Conservation (phyloP, 441 rosid species). For the Rhodomyrtus psidioides region DNA sequence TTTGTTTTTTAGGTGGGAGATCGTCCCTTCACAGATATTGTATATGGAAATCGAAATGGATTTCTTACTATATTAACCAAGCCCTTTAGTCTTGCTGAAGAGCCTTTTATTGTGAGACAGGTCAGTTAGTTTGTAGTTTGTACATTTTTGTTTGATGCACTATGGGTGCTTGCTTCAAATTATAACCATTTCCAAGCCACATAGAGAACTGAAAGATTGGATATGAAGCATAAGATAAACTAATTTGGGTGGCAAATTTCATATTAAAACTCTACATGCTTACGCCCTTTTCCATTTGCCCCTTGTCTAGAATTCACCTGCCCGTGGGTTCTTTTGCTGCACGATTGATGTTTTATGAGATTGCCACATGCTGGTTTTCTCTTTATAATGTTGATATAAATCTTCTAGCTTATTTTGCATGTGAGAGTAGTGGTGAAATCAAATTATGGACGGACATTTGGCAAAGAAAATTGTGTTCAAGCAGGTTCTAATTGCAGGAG, state of each 20-base stretch:
- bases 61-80: slow-evolving; percentile 71
- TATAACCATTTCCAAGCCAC: background rate
- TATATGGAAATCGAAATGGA: slow-evolving; percentile 82
- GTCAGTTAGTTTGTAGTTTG: slow-evolving; percentile 28
- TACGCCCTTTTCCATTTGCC: background rate
- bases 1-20: slow-evolving; percentile 74
- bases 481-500: background rate
- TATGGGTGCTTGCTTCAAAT: background rate
- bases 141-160: background rate
- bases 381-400: background rate
- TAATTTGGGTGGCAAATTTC: background rate
- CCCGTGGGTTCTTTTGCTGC: background rate
- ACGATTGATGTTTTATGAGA: background rate
- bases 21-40: slow-evolving; percentile 89
- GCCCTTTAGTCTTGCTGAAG: slow-evolving; percentile 73
- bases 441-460: background rate
- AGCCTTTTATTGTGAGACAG: slow-evolving; percentile 94
- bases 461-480: background rate
- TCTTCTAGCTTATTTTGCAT: background rate
- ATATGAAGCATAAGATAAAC: background rate
- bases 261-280: background rate
- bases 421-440: background rate
- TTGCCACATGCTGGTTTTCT: background rate
- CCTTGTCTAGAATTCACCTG: background rate
- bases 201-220: background rate